phyloP scores from a whole-genome alignment of 805 yeast genomes.

The Candida broadrunensis region DNA sequence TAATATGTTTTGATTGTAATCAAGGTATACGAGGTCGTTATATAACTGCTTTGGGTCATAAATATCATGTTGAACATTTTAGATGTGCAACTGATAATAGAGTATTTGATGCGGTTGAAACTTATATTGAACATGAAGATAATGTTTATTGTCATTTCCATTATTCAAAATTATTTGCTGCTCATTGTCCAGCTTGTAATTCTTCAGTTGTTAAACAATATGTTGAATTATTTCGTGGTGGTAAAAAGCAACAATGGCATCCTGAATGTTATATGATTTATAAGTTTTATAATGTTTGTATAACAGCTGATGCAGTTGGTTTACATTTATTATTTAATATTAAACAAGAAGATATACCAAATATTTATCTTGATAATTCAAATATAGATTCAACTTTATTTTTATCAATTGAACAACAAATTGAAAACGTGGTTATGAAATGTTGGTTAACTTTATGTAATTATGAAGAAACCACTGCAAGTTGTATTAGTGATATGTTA shows the following conservation, averaged over 20 bases:
- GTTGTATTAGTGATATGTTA: slow-evolving; percentile 88
- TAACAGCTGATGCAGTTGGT: slow-evolving; percentile 63
- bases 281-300: slow-evolving; percentile 90
- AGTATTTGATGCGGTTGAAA: slow-evolving; percentile 87
- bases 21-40: slow-evolving; percentile 87
- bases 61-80: slow-evolving; percentile 94
- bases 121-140: slow-evolving; percentile 84
- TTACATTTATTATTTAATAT: slow-evolving; percentile 15
- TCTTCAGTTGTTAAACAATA: slow-evolving; percentile 91
- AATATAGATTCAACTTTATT: slow-evolving; percentile 32
- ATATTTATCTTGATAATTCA: slow-evolving; percentile 1
- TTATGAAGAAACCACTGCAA: slow-evolving; percentile 87
- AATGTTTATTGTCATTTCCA: slow-evolving; percentile 88
- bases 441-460: slow-evolving; percentile 88
- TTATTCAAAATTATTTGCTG: slow-evolving; percentile 81
- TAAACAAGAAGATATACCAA: slow-evolving; percentile 6
- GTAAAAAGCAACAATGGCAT: slow-evolving; percentile 95
- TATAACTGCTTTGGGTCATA: slow-evolving; percentile 87
- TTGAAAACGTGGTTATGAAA: slow-evolving; percentile 55
- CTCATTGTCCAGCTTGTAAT: slow-evolving; percentile 89
- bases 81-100: slow-evolving; percentile 83
- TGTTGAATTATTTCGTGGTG: slow-evolving; percentile 88
- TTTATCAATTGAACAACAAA: slow-evolving; percentile 56
- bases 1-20: slow-evolving; percentile 85
- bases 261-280: slow-evolving; percentile 98